phyloP scores from a whole-genome alignment of 257 asterid species.

The Prunella vulgaris region DNA sequence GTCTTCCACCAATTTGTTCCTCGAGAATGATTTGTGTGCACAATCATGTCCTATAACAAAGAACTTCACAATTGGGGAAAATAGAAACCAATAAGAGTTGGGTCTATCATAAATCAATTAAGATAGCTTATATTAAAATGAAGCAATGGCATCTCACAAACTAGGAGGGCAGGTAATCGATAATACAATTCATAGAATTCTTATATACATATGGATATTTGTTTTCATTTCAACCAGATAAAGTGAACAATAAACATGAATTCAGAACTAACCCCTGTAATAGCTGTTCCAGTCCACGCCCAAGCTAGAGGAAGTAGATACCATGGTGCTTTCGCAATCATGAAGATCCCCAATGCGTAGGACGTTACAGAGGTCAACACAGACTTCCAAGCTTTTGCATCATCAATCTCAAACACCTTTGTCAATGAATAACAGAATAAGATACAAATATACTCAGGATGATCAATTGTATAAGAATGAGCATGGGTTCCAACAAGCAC shows the following conservation, averaged over 20 bases:
- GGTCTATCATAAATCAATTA: background rate
- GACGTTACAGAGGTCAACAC: conserved; percentile 72
- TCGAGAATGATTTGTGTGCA: conserved; percentile 94
- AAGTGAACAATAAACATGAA: background rate
- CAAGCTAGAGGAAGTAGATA: conserved; percentile 98
- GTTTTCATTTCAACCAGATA: background rate
- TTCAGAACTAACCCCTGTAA: conserved; percentile 78
- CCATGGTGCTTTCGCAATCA: conserved; percentile 96
- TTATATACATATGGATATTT: background rate
- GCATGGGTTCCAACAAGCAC: background rate
- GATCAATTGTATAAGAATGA: background rate
- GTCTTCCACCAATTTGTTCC: conserved; percentile 93
- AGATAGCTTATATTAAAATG: background rate
- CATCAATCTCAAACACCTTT: conserved; percentile 94
- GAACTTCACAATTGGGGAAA: conserved; percentile 52
- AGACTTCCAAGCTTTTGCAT: conserved; percentile 83
- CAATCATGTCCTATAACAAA: conserved; percentile 99
- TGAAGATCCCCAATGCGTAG: conserved; percentile 72
- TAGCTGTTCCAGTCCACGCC: conserved; percentile 99
- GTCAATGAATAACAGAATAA: conserved; percentile 17
- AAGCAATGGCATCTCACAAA: background rate
- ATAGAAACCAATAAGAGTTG: conserved; percentile 18
- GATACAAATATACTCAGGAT: background rate
- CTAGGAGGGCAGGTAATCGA: background rate
- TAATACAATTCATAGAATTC: background rate